Conservation (phyloP, 2,329 filamentous ascomycete species). For the Anisogramma anomala region DNA sequence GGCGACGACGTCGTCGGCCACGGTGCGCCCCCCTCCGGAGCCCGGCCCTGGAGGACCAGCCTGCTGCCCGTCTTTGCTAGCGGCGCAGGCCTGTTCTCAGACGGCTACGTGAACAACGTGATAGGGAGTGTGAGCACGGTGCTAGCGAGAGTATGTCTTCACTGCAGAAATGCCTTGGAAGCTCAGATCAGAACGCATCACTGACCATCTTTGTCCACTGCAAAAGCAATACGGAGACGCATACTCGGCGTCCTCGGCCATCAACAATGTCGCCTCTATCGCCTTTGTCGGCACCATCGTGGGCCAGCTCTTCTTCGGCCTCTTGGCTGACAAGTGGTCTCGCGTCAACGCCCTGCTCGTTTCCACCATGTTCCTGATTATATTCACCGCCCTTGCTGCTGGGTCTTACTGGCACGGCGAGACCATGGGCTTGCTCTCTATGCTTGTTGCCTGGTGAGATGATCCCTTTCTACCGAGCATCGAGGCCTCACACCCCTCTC, state of each 20-base stretch:
- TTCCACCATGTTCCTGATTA: conserved; percentile 70
- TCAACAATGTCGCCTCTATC: conserved; percentile 64
- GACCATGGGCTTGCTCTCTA: conserved; percentile 34
- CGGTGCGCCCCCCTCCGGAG: neutral
- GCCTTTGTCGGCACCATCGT: conserved; percentile 79
- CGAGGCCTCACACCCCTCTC: neutral
- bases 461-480: neutral
- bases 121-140: conserved; percentile 3
- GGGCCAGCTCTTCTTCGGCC: conserved; percentile 72
- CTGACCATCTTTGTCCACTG: conserved; percentile 49
- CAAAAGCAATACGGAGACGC: conserved; percentile 50
- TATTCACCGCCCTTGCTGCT: conserved; percentile 71
- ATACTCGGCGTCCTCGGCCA: conserved; percentile 59
- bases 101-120: conserved; percentile 85
- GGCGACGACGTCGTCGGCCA: conserved; percentile 3
- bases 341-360: conserved; percentile 70
- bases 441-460: conserved; percentile 7
- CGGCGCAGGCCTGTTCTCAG: conserved; percentile 80
- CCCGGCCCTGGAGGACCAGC: conserved; percentile 10
- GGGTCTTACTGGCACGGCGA: conserved; percentile 66
- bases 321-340: conserved; percentile 71
- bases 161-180: conserved; percentile 32
- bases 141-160: neutral
- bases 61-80: conserved; percentile 68
- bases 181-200: neutral